These are phyloP conservation scores for Phialocephala subalpina DNA, from an alignment of 2,329 filamentous ascomycete genomes.

Conservation along the genomic window DNA sequence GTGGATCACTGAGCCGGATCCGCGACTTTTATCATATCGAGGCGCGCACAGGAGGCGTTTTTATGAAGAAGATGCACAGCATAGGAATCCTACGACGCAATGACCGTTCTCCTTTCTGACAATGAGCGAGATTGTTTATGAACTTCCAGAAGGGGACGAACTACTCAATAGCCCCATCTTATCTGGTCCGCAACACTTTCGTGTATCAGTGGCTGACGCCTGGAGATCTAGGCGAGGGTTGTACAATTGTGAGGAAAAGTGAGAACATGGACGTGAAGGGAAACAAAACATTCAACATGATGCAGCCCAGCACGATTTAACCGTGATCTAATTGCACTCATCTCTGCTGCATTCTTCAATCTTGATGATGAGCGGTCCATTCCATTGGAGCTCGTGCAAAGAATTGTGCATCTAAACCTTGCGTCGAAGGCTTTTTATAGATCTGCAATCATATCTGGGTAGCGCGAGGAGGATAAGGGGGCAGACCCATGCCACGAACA, in stretches of 20 bases:
- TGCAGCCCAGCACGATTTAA: conserved; percentile 15
- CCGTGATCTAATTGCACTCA: conserved; percentile 30
- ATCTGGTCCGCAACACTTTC: conserved; percentile 2
- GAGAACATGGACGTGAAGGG: conserved; percentile 14
- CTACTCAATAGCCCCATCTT: conserved; percentile 1
- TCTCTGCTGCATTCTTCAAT: conserved; percentile 38
- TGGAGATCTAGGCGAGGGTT: background rate
- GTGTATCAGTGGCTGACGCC: conserved; percentile 14
- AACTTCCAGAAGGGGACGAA: background rate
- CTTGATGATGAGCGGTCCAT: conserved; percentile 26
- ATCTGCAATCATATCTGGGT: conserved; percentile 40
- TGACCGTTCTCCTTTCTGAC: conserved; percentile 5
- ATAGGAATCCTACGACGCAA: background rate
- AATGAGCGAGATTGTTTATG: background rate
- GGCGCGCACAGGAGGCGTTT: background rate
- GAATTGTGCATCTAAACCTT: conserved; percentile 39
- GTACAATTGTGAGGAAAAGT: conserved; percentile 6
- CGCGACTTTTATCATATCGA: conserved; percentile 20
- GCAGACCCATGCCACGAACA: conserved; percentile 33
- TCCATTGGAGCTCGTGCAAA: conserved; percentile 31
- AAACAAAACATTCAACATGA: conserved; percentile 26
- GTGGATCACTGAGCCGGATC: conserved; percentile 28
- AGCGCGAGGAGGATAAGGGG: conserved; percentile 39
- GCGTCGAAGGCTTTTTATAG: conserved; percentile 43
- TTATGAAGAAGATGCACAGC: conserved; percentile 9